phyloP scores from a whole-genome alignment of 2,329 filamentous ascomycete species.

The Pseudophaeomoniella oleicola region DNA sequence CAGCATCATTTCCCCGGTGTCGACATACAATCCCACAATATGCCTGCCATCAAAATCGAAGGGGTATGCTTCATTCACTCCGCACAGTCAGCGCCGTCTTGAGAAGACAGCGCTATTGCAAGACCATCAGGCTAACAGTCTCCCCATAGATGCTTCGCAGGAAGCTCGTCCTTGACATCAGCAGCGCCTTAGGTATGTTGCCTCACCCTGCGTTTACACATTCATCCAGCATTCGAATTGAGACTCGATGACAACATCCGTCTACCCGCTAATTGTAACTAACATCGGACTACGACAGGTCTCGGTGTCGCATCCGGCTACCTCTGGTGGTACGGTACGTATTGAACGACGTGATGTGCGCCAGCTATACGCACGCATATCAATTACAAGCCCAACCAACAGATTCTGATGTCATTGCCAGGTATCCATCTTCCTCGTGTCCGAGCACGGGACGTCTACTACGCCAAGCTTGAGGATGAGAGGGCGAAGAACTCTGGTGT shows the following conservation, averaged over 20 bases:
- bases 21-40: slow-evolving; percentile 18
- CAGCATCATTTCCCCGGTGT: too few species aligned
- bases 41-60: slow-evolving; percentile 31
- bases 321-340: slow-evolving; percentile 53
- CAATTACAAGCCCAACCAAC: too few species aligned
- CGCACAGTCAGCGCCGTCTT: too few species aligned
- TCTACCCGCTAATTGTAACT: too few species aligned
- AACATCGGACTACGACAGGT: slow-evolving; percentile 24
- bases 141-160: slow-evolving; percentile 47
- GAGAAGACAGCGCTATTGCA: too few species aligned
- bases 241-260: too few species aligned
- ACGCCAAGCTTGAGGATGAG: slow-evolving; percentile 49
- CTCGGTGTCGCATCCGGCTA: slow-evolving; percentile 49
- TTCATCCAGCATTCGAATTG: too few species aligned
- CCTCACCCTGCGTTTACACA: too few species aligned
- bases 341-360: slow-evolving; percentile 5
- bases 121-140: too few species aligned
- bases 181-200: slow-evolving; percentile 48
- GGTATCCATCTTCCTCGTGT: slow-evolving; percentile 52
- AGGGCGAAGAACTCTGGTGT: slow-evolving; percentile 25
- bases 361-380: too few species aligned
- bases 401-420: slow-evolving; percentile 13
- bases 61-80: slow-evolving; percentile 31
- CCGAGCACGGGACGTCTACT: slow-evolving; percentile 48
- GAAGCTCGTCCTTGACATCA: slow-evolving; percentile 51